A percentile compares a stretch with the other conserved stretches of the same genome.
These are phyloP conservation scores for Luzula sylvatica DNA, from an alignment of 176 grass and related monocot genomes.

Conservation along the genomic window DNA sequence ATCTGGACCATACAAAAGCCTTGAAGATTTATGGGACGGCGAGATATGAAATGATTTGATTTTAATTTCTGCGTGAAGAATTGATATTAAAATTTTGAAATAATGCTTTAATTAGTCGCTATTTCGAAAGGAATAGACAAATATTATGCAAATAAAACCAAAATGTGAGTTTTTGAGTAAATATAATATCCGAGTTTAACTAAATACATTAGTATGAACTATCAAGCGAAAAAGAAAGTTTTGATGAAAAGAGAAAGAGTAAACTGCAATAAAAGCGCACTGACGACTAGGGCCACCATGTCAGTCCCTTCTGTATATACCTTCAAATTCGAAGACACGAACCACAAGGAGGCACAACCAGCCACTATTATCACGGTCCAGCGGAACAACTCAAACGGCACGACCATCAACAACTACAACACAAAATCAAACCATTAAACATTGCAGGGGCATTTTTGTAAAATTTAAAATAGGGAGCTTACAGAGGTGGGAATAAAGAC, in stretches of 20 bases:
- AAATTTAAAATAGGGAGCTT: conserved; percentile 25
- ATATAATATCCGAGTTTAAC: too few species aligned
- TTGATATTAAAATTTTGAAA: background rate
- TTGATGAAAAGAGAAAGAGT: conserved; percentile 85
- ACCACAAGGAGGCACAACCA: conserved; percentile 75
- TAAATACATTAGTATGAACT: too few species aligned
- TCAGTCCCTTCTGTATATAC: conserved; percentile 49
- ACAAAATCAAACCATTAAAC: conserved; percentile 6
- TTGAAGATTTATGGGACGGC: conserved; percentile 53
- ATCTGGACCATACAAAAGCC: conserved; percentile 33
- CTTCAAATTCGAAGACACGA: conserved; percentile 67
- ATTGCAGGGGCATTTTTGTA: background rate
- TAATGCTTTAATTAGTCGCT: background rate
- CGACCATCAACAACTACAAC: conserved; percentile 61
- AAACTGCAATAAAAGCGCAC: conserved; percentile 67
- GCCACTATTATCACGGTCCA: conserved; percentile 72
- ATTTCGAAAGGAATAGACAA: too few species aligned
- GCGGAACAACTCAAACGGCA: conserved; percentile 71
- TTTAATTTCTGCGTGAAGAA: background rate
- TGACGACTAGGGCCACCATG: conserved; percentile 51
- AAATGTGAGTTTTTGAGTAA: background rate
- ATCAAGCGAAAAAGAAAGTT: conserved; percentile 88
- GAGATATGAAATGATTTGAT: conserved; percentile 35
- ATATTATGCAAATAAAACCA: background rate
- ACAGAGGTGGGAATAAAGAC: conserved; percentile 86